Base-by-base conservation (phyloP, 768 basidiomycete genomes). In the Leccinum ochraceum region DNA sequence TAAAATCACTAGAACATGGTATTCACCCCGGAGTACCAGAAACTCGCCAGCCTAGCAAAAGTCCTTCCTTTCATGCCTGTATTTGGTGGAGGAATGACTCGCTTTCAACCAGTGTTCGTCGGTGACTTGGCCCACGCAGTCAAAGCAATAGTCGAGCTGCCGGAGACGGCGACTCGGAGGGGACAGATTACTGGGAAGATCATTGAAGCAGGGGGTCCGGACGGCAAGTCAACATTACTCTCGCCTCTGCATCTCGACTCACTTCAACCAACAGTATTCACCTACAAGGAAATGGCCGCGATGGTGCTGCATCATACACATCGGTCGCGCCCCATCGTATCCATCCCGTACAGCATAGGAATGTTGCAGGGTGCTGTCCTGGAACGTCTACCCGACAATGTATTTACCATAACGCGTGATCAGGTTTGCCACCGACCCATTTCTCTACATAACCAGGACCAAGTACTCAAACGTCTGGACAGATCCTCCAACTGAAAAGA, bases 61-160 rank as follows among this genome's bases (percentile, higher is more conserved):
- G 77, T 82, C 61, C 72, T 91, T 36, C 89, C 89, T 2, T 85
- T 89, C 69, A 71, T 91, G 28, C 90, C 89, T n/a, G 87, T 92
- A 6, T 91, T 90, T 67, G 86, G 83, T 9, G 86, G 86, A n/a
- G 90, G 90, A 2, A 72, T 63, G 10, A 76, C 87, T 6, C 78
- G 75, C 26, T 91, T 91, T 67, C 89, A 91, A 65, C 89, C 90
- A 13, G 85, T 90, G 11, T 90, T 84, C 67, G 88, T 85, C 1
- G 86, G 82, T 0, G 89, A 93, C 69, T 65, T 93, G 32, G 87
- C 85, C 10, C 75, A 77, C 26, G 78, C 82, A 6, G 81, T 91
- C 4, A 87, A 87, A 67, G 77, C 87, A 14, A 76, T 85, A 58
- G 76, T 81, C 8, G 78, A 86, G 57, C 68, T 76, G 17, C 54